Percentiles rank a stretch among this genome's conserved stretches.
These are phyloP conservation scores for Bruguiera sexangula DNA, from an alignment of 345 rosid species.

Conservation along the genomic window DNA sequence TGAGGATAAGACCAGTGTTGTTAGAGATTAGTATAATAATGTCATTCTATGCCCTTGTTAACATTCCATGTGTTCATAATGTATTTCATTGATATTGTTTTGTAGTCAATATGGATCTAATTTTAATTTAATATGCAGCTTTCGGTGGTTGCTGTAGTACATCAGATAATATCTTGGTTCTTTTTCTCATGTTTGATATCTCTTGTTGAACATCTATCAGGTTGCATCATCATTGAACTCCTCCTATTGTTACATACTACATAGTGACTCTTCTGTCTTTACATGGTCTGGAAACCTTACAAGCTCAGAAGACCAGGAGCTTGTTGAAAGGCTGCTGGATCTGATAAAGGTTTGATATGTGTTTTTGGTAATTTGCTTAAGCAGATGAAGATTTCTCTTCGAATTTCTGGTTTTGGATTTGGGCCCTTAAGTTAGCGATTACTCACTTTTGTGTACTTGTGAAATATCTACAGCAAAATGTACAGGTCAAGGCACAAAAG, in stretches of 20 bases:
- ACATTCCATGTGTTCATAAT: too few relatives aligned
- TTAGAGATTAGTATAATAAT: too few relatives aligned
- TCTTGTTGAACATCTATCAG: constrained; percentile 38
- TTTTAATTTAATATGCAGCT: neutral
- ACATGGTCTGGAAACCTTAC: constrained; percentile 93
- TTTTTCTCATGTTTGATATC: neutral
- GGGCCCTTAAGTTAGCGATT: neutral
- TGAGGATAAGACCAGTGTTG: too few relatives aligned
- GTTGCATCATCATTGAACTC: constrained; percentile 85
- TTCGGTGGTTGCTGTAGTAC: neutral
- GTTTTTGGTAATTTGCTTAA: constrained; percentile 10
- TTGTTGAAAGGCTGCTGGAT: constrained; percentile 92
- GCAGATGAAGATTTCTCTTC: neutral
- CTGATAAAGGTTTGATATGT: constrained; percentile 71
- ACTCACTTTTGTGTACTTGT: neutral
- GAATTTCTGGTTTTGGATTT: neutral
- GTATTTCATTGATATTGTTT: too few relatives aligned
- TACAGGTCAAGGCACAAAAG: constrained; percentile 73
- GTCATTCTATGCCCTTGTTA: too few relatives aligned
- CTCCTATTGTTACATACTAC: constrained; percentile 88
- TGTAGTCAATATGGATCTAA: too few relatives aligned
- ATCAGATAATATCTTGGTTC: neutral
- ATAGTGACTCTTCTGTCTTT: constrained; percentile 65
- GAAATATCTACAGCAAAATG: constrained; percentile 65
- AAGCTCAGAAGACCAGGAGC: constrained; percentile 70